Conservation (phyloP, 306 rosid genomes). For the Glycine tomentella region DNA sequence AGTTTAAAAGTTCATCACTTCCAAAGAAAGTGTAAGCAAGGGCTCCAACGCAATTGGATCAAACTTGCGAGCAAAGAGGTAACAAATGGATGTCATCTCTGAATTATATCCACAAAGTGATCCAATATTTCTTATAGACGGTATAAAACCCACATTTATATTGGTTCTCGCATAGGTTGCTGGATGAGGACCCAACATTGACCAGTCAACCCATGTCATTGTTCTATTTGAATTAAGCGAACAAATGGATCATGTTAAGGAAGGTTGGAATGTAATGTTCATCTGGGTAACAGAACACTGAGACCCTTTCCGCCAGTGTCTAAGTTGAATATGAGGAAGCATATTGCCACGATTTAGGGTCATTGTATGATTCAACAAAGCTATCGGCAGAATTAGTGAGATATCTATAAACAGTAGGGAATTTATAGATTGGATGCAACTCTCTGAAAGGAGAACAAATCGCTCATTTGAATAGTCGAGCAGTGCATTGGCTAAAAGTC, state of each 20-base stretch:
- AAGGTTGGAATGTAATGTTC: constrained; percentile 90
- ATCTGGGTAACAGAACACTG: constrained; percentile 94
- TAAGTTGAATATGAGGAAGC: constrained; percentile 80
- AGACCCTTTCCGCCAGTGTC: constrained; percentile 92
- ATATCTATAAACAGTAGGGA: constrained; percentile 77
- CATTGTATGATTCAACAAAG: constrained; percentile 87
- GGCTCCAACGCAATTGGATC: constrained; percentile 70
- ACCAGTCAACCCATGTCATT: constrained; percentile 92
- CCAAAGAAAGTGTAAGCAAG: constrained; percentile 65
- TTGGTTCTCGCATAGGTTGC: constrained; percentile 62
- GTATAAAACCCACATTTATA: constrained; percentile 65
- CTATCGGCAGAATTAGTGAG: constrained; percentile 68
- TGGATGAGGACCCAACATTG: constrained; percentile 90
- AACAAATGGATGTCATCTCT: constrained; percentile 74
- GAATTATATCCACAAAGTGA: constrained; percentile 77
- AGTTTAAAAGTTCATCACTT: constrained; percentile 72
- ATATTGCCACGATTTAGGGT: constrained; percentile 87
- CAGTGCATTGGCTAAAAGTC: constrained; percentile 88
- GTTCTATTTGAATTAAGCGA: constrained; percentile 80
- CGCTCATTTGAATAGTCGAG: constrained; percentile 88
- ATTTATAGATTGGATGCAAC: constrained; percentile 88
- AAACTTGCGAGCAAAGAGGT: constrained; percentile 91
- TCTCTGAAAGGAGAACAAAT: constrained; percentile 90
- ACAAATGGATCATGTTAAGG: constrained; percentile 82
- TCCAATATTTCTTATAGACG: constrained; percentile 67